Percentiles rank a stretch among this genome's conserved stretches.
Evolutionary conservation across 305 asterid genomes (phyloP).

Genomic region (Solanum chacoense): DNA sequence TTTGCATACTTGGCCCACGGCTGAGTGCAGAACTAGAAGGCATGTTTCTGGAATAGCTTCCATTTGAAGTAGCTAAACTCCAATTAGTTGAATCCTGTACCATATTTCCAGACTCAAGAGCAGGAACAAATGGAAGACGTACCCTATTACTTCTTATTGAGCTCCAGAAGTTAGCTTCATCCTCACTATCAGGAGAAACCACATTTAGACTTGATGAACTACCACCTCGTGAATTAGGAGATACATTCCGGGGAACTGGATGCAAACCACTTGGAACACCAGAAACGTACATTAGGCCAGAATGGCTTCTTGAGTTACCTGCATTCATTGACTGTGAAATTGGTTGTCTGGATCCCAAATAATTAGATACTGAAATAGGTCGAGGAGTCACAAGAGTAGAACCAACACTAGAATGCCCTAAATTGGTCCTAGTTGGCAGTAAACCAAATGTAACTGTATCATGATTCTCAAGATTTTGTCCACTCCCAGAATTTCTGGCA

Average conservation of each 20-base stretch:
- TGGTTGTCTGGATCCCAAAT: conserved; percentile 29
- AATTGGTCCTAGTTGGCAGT: conserved; percentile 23
- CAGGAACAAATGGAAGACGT: conserved; percentile 29
- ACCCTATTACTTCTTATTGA: conserved; percentile 37
- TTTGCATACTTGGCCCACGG: conserved; percentile 25
- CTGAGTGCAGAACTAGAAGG: conserved; percentile 34
- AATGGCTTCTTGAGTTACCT: conserved; percentile 21
- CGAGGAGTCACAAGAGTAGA: conserved; percentile 18
- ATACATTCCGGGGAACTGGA: conserved; percentile 40
- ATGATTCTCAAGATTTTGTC: conserved; percentile 36
- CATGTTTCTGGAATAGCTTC: conserved; percentile 34
- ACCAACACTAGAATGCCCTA: conserved; percentile 28
- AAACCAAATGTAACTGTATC: conserved; percentile 27
- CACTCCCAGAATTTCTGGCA: conserved; percentile 30
- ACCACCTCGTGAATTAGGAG: conserved; percentile 31
- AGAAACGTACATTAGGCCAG: conserved; percentile 30
- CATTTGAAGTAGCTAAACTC: conserved; percentile 49
- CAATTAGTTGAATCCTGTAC: conserved; percentile 51
- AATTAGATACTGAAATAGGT: conserved; percentile 17
- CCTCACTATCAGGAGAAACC: conserved; percentile 38
- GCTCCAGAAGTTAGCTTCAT: conserved; percentile 35
- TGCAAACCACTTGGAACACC: conserved; percentile 31
- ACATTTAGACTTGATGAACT: conserved; percentile 33
- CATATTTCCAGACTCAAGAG: conserved; percentile 38
- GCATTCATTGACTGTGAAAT: conserved; percentile 23